Percentiles rank a stretch among this genome's conserved stretches.
These are phyloP conservation scores for Candolleomyces efflorescens DNA, from an alignment of 768 basidiomycete species.

Conservation along the genomic window DNA sequence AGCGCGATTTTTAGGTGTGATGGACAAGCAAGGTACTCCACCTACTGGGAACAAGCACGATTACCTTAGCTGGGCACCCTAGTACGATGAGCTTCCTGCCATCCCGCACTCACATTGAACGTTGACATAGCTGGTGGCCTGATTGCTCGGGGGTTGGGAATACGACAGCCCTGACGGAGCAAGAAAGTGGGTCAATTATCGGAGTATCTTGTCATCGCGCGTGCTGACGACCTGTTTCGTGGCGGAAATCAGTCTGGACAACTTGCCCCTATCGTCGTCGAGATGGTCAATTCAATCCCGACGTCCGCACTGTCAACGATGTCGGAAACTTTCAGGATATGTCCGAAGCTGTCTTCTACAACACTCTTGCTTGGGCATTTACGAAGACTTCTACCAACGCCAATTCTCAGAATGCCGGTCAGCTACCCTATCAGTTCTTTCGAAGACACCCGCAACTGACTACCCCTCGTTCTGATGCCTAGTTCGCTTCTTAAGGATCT, in stretches of 20 bases:
- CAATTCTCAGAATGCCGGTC: constrained; percentile 41
- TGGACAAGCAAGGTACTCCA: constrained; percentile 39
- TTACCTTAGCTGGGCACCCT: constrained; percentile 70
- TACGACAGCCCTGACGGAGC: constrained; percentile 48
- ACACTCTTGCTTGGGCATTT: constrained; percentile 51
- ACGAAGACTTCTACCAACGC: constrained; percentile 19
- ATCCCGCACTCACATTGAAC: neutral
- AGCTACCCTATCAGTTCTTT: constrained; percentile 5
- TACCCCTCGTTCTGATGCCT: constrained; percentile 1
- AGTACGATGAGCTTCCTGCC: constrained; percentile 34
- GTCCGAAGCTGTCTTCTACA: constrained; percentile 59
- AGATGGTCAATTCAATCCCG: constrained; percentile 66
- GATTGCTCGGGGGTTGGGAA: constrained; percentile 56
- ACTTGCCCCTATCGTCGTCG: constrained; percentile 51
- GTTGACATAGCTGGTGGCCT: constrained; percentile 49
- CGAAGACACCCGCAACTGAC: neutral
- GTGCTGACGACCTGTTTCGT: neutral
- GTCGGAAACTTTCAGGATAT: constrained; percentile 51
- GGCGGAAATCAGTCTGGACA: constrained; percentile 40
- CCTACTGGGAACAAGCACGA: constrained; percentile 55
- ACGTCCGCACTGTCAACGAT: constrained; percentile 51
- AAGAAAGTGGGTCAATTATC: constrained; percentile 37
- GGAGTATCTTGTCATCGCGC: no score
- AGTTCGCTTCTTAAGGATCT: constrained; percentile 46
- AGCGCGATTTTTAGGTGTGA: constrained; percentile 37